phyloP scores from a whole-genome alignment of 2,329 filamentous ascomycete genomes.

The Aciculosporium take region DNA sequence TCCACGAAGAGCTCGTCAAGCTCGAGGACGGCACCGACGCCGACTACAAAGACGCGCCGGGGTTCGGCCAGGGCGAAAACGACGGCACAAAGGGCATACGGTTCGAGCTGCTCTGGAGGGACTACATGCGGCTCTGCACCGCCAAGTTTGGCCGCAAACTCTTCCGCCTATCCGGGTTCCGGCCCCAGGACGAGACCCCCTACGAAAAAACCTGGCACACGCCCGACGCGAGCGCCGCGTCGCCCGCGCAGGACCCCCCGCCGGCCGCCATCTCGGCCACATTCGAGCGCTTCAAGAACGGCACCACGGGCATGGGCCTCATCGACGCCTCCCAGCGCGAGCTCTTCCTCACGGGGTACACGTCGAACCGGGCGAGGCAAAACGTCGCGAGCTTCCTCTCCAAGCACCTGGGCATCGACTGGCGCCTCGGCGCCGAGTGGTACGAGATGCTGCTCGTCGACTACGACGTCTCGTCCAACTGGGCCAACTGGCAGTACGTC shows the following conservation, averaged over 20 bases:
- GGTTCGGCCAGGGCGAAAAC: conserved; percentile 58
- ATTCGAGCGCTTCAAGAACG: conserved; percentile 46
- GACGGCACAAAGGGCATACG: conserved; percentile 55
- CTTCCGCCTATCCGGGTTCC: conserved; percentile 52
- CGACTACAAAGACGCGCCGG: conserved; percentile 26
- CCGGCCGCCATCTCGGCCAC: conserved; percentile 31
- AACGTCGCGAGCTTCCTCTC: conserved; percentile 63
- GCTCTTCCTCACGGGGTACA: conserved; percentile 61
- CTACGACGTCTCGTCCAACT: conserved; percentile 64
- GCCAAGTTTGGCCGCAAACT: conserved; percentile 53
- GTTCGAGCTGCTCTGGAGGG: conserved; percentile 63
- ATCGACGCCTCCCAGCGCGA: conserved; percentile 69
- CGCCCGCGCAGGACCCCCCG: conserved; percentile 22
- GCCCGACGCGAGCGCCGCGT: conserved; percentile 17
- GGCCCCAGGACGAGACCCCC: conserved; percentile 26
- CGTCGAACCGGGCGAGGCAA: conserved; percentile 60
- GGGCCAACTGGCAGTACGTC: conserved; percentile 75
- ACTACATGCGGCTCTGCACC: conserved; percentile 67
- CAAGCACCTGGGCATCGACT: conserved; percentile 62
- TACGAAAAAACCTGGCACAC: conserved; percentile 36
- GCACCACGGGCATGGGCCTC: conserved; percentile 59
- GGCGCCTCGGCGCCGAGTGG: conserved; percentile 71
- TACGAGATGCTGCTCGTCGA: conserved; percentile 64
- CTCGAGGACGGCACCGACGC: conserved; percentile 51
- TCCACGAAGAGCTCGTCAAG: conserved; percentile 51